phyloP scores from a whole-genome alignment of 257 asterid species.

The Rubia yunnanensis region DNA sequence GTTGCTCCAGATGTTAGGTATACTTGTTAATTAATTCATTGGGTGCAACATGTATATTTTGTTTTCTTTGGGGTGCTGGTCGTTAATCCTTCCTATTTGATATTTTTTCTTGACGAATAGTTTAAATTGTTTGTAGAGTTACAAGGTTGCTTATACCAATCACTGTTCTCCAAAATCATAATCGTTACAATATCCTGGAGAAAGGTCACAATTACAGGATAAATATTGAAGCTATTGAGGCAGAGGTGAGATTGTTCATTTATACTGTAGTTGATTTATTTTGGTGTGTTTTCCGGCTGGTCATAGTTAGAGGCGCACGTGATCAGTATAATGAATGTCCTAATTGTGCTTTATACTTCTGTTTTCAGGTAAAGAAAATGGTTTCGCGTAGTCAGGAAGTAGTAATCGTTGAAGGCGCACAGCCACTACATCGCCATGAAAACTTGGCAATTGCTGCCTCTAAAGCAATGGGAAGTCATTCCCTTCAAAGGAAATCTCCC shows the following conservation, averaged over 20 bases:
- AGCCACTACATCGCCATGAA: slow-evolving; percentile 85
- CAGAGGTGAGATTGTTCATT: slow-evolving; percentile 62
- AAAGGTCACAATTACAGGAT: slow-evolving; percentile 83
- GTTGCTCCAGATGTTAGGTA: slow-evolving; percentile 96
- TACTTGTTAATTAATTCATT: background rate
- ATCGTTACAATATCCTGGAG: slow-evolving; percentile 78
- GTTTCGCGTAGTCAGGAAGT: slow-evolving; percentile 81
- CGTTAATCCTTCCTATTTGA: background rate
- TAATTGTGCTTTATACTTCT: slow-evolving; percentile 17
- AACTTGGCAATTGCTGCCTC: slow-evolving; percentile 94
- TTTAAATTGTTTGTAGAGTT: slow-evolving; percentile 12
- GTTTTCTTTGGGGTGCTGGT: background rate
- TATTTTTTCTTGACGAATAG: background rate
- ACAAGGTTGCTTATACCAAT: slow-evolving; percentile 82
- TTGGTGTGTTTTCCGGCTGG: background rate
- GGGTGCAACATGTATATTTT: background rate
- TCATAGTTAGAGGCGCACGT: no score
- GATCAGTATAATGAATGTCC: background rate
- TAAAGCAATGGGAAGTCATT: slow-evolving; percentile 89
- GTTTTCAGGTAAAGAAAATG: slow-evolving; percentile 79
- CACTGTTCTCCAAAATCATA: slow-evolving; percentile 91
- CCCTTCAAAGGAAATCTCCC: slow-evolving; percentile 44
- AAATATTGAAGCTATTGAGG: slow-evolving; percentile 72
- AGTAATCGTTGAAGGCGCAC: slow-evolving; percentile 77
- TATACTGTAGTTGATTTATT: slow-evolving; percentile 2